These are phyloP conservation scores for Trichoderma lentiforme DNA, from an alignment of 2,329 filamentous ascomycete species.

Conservation along the genomic window DNA sequence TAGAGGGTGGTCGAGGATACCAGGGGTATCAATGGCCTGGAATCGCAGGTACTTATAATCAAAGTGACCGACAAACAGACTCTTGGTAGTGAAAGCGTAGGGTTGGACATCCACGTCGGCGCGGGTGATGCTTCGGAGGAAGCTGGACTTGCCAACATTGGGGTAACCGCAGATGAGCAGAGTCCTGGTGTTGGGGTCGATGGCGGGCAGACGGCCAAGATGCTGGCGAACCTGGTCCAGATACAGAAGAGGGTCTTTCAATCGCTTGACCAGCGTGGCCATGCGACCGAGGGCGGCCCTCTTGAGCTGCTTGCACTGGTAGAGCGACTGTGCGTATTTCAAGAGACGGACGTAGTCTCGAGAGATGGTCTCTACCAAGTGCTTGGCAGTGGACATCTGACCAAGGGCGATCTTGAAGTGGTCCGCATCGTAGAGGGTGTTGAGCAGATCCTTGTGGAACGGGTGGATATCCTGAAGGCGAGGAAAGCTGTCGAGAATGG, in stretches of 20 bases:
- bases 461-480: conserved; percentile 91
- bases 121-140: conserved; percentile 85
- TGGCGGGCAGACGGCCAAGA: conserved; percentile 93
- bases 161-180: conserved; percentile 96
- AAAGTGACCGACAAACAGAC: conserved; percentile 94
- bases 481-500: conserved; percentile 90
- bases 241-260: conserved; percentile 93
- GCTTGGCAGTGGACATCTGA: conserved; percentile 92
- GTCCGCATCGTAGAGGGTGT: conserved; percentile 97
- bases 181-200: conserved; percentile 95
- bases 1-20: conserved; percentile 93
- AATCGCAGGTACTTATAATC: conserved; percentile 72
- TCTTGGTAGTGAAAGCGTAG: conserved; percentile 98
- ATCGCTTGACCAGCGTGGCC: conserved; percentile 91
- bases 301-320: conserved; percentile 99
- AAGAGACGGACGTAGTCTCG: conserved; percentile 89
- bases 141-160: conserved; percentile 96
- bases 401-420: conserved; percentile 96
- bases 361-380: conserved; percentile 92
- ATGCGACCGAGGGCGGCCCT: conserved; percentile 92
- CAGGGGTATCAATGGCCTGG: conserved; percentile 92
- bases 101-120: conserved; percentile 97
- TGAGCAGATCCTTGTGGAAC: conserved; percentile 79
- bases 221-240: conserved; percentile 91
- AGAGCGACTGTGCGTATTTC: conserved; percentile 94